Conservation (phyloP, 2,329 filamentous ascomycete species). For the Fusarium sp. region DNA sequence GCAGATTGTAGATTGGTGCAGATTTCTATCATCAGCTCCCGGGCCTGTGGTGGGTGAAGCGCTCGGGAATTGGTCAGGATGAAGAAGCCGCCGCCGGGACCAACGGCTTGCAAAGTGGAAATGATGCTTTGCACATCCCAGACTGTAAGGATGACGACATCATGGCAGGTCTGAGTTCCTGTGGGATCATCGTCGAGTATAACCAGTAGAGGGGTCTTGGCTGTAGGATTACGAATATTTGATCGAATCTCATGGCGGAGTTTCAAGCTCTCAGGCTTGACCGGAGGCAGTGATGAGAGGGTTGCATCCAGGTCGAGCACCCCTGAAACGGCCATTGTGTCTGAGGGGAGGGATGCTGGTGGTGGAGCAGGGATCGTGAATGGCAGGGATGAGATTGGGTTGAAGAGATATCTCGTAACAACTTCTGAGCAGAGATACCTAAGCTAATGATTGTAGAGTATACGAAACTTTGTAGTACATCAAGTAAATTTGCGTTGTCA, state of each 20-base stretch:
- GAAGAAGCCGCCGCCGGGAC: slow-evolving; percentile 62
- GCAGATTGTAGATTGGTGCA: slow-evolving; percentile 60
- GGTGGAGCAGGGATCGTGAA: neutral
- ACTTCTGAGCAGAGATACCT: neutral
- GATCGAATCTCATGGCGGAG: neutral
- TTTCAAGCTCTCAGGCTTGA: neutral
- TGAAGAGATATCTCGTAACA: neutral
- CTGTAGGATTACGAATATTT: neutral
- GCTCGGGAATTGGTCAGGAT: slow-evolving; percentile 70
- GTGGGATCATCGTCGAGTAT: slow-evolving; percentile 67
- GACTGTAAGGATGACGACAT: slow-evolving; percentile 64
- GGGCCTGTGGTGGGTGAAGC: slow-evolving; percentile 59
- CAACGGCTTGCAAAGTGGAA: slow-evolving; percentile 47
- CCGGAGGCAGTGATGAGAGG: neutral
- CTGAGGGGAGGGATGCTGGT: neutral
- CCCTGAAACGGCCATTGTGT: neutral
- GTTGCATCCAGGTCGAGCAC: neutral
- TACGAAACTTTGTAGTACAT: neutral
- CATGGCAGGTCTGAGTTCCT: slow-evolving; percentile 70
- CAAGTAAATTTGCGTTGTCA: neutral
- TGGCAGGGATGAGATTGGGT: neutral
- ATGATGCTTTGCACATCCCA: slow-evolving; percentile 60
- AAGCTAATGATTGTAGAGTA: neutral
- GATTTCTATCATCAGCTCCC: slow-evolving; percentile 59
- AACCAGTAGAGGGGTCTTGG: slow-evolving; percentile 34